Evolutionary conservation across 345 rosid genomes (phyloP).

Genomic region (Dipteronia sinensis): DNA sequence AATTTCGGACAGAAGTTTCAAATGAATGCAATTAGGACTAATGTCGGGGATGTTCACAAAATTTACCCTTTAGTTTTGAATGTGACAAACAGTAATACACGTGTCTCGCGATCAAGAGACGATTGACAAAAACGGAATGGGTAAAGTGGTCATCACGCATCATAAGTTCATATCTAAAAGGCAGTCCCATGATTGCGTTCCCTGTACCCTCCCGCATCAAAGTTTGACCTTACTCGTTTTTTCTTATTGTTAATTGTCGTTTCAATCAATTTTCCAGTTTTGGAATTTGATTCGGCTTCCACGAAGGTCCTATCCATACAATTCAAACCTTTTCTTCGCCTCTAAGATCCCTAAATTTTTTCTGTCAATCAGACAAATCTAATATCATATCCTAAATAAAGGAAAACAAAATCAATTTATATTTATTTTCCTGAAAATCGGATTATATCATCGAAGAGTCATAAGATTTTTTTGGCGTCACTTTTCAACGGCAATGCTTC

Average conservation of each 20-base stretch:
- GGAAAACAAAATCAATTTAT: neutral
- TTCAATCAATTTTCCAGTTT: neutral
- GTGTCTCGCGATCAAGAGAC: neutral
- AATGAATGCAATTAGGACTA: no score
- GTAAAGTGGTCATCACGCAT: neutral
- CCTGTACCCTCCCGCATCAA: constrained; percentile 3
- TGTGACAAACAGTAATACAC: neutral
- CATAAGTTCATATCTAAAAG: neutral
- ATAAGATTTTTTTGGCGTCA: neutral
- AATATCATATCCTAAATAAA: neutral
- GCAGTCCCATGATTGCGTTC: neutral
- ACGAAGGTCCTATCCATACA: constrained; percentile 24
- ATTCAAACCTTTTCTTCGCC: constrained; percentile 3
- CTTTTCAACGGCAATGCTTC: constrained; percentile 48
- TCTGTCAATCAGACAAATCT: neutral
- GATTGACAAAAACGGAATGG: neutral
- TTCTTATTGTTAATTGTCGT: neutral
- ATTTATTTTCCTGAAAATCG: neutral
- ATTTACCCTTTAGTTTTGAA: no score
- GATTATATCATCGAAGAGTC: neutral
- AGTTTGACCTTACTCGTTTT: neutral
- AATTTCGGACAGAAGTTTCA: no score
- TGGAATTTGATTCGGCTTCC: constrained; percentile 21
- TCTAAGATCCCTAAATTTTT: constrained; percentile 18
- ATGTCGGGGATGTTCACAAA: no score